Percentiles rank a stretch among this genome's conserved stretches.
These are phyloP conservation scores for Lindgomyces ingoldianus DNA, from an alignment of 495 filamentous ascomycete genomes.

Conservation along the genomic window DNA sequence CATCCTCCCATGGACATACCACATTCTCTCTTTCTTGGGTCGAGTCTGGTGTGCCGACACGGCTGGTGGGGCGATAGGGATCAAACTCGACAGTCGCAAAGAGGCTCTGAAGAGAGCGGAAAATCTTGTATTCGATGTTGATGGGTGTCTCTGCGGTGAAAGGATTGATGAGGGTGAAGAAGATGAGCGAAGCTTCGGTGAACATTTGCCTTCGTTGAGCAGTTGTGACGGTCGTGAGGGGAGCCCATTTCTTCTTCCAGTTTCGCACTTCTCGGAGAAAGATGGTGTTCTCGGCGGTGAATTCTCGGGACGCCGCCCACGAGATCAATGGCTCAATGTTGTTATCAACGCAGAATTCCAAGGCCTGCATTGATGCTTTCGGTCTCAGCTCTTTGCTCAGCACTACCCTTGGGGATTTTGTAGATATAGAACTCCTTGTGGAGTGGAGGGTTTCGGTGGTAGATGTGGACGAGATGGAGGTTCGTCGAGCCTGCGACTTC, in stretches of 20 bases:
- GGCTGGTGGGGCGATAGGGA: slow-evolving; percentile 12
- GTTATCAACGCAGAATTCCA: slow-evolving; percentile 38
- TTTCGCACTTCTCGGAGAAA: slow-evolving; percentile 44
- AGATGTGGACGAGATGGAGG: slow-evolving; percentile 11
- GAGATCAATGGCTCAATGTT: slow-evolving; percentile 41
- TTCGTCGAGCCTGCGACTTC: slow-evolving; percentile 15
- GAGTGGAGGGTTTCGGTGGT: slow-evolving; percentile 1
- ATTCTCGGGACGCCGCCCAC: slow-evolving; percentile 39
- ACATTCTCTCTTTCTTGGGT: slow-evolving; percentile 24
- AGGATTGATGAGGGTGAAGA: slow-evolving; percentile 40
- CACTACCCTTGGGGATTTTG: slow-evolving; percentile 11
- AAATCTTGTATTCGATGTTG: slow-evolving; percentile 43
- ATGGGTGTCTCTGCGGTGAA: slow-evolving; percentile 42
- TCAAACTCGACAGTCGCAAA: slow-evolving; percentile 34
- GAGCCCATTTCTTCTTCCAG: slow-evolving; percentile 40
- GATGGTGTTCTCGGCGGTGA: slow-evolving; percentile 46
- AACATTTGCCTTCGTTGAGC: slow-evolving; percentile 35
- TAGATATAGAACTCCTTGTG: neutral
- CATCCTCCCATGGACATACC: slow-evolving; percentile 36
- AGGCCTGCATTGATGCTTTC: slow-evolving; percentile 39
- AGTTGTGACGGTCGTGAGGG: slow-evolving; percentile 21
- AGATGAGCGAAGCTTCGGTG: slow-evolving; percentile 41
- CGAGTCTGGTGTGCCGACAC: slow-evolving; percentile 5
- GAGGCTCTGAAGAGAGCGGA: slow-evolving; percentile 25
- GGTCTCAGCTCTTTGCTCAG: slow-evolving; percentile 26